These are phyloP conservation scores for Murraya paniculata DNA, from an alignment of 345 rosid genomes.

Conservation along the genomic window DNA sequence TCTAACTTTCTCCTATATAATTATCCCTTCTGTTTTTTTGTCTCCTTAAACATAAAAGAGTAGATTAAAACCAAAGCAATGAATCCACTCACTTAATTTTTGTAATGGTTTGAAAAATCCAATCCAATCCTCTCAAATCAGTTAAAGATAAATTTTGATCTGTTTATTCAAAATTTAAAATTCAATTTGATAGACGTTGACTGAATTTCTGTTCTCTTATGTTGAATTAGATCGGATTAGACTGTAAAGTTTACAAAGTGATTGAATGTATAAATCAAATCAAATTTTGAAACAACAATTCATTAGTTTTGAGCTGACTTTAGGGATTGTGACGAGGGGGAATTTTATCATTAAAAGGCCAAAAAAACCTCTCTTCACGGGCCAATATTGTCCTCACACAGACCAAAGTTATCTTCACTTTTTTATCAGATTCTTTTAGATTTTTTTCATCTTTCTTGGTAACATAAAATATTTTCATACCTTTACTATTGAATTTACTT, in stretches of 20 bases:
- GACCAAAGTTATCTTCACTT: not conserved
- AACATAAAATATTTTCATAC: not conserved
- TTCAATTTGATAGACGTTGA: no score
- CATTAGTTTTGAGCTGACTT: not conserved
- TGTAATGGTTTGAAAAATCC: no score
- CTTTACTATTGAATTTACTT: not conserved
- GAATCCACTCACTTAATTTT: not conserved
- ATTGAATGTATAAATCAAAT: not conserved
- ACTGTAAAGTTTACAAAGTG: not conserved
- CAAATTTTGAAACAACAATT: not conserved
- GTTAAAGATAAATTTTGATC: no score
- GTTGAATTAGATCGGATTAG: no score
- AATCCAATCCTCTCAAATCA: no score
- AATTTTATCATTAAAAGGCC: not conserved
- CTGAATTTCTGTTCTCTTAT: not conserved
- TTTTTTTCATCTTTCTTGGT: not conserved
- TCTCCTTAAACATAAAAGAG: not conserved
- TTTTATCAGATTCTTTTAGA: not conserved
- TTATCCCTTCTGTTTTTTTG: not conserved
- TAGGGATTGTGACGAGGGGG: no score
- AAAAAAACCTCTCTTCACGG: not conserved
- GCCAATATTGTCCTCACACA: not conserved
- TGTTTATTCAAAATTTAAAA: no score
- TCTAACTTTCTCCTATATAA: not conserved
- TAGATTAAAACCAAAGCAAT: constrained; percentile 17